These are phyloP conservation scores for Aspergillus eucalypticola DNA, from an alignment of 2,329 filamentous ascomycete genomes.

Conservation along the genomic window DNA sequence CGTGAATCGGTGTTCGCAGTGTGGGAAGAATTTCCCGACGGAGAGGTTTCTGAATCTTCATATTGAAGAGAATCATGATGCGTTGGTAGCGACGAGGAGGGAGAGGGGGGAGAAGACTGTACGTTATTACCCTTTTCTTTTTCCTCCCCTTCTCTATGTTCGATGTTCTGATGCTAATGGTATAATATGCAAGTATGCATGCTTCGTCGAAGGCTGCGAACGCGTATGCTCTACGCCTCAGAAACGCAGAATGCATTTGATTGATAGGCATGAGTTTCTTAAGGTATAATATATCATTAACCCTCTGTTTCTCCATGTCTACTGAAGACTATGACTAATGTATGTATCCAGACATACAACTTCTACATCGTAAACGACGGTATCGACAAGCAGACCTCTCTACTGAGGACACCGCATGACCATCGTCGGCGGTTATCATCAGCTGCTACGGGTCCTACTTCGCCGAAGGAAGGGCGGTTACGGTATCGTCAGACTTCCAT, in stretches of 20 bases:
- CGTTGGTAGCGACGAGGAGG: constrained; percentile 68
- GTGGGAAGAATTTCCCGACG: constrained; percentile 84
- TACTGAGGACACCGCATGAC: constrained; percentile 57
- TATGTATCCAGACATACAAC: constrained; percentile 66
- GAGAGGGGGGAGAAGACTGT: constrained; percentile 86
- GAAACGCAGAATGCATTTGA: constrained; percentile 83
- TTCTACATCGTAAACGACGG: constrained; percentile 84
- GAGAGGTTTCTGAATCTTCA: constrained; percentile 78
- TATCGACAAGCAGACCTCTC: constrained; percentile 79
- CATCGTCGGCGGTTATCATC: constrained; percentile 41
- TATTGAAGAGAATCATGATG: constrained; percentile 88
- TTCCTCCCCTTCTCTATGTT: no score
- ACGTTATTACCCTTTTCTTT: constrained; percentile 11
- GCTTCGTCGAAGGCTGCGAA: constrained; percentile 87
- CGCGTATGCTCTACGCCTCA: constrained; percentile 78
- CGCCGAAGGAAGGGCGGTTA: constrained; percentile 37
- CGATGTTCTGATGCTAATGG: not conserved
- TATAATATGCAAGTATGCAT: constrained; percentile 67
- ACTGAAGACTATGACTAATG: not conserved
- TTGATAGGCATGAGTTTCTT: constrained; percentile 93
- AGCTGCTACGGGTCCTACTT: constrained; percentile 23
- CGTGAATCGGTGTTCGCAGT: constrained; percentile 81
- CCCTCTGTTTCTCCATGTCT: no score
- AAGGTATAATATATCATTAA: constrained; percentile 51
- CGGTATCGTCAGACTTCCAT: constrained; percentile 34